Conservation (phyloP, 1,284 basidiomycete species). For the Ustilago sp. region DNA sequence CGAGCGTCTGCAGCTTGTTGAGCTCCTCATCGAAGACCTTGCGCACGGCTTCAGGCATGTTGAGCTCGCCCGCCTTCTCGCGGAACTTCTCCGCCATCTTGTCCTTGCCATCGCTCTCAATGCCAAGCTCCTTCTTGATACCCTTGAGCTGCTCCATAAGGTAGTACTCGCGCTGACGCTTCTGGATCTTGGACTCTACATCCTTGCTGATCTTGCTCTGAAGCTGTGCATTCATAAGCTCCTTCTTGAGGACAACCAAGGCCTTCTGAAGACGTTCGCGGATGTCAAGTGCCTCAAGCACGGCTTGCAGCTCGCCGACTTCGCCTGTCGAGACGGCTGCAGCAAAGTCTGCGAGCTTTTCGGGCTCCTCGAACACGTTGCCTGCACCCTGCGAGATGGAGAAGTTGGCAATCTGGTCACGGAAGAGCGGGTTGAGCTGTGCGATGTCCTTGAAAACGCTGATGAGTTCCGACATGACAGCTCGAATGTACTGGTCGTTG, state of each 20-base stretch:
- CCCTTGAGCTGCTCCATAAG: slow-evolving; percentile 98
- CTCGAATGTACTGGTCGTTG: slow-evolving; percentile 82
- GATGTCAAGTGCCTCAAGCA: slow-evolving; percentile 86
- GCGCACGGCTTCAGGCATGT: slow-evolving; percentile 91
- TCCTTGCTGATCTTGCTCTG: slow-evolving; percentile 94
- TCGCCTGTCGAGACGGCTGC: slow-evolving; percentile 94
- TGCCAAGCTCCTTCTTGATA: slow-evolving; percentile 98
- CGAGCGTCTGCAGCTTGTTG: slow-evolving; percentile 88
- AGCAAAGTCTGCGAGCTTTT: slow-evolving; percentile 97
- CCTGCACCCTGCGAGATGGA: slow-evolving; percentile 92
- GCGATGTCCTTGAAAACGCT: slow-evolving; percentile 99
- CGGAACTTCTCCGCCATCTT: slow-evolving; percentile 96
- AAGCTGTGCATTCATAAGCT: slow-evolving; percentile 95
- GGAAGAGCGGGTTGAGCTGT: slow-evolving; percentile 95
- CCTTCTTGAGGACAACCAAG: slow-evolving; percentile 93
- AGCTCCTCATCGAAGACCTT: slow-evolving; percentile 98
- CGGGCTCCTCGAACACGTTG: slow-evolving; percentile 98
- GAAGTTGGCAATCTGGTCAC: slow-evolving; percentile 97
- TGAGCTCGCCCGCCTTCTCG: slow-evolving; percentile 84
- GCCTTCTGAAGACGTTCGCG: slow-evolving; percentile 92
- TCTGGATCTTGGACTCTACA: slow-evolving; percentile 95
- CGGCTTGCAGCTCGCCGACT: slow-evolving; percentile 90
- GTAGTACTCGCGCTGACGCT: slow-evolving; percentile 96
- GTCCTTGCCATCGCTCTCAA: slow-evolving; percentile 97
- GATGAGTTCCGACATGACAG: slow-evolving; percentile 96